These are phyloP conservation scores for Lactuca saligna DNA, from an alignment of 129 eudicot species.

Conservation along the genomic window DNA sequence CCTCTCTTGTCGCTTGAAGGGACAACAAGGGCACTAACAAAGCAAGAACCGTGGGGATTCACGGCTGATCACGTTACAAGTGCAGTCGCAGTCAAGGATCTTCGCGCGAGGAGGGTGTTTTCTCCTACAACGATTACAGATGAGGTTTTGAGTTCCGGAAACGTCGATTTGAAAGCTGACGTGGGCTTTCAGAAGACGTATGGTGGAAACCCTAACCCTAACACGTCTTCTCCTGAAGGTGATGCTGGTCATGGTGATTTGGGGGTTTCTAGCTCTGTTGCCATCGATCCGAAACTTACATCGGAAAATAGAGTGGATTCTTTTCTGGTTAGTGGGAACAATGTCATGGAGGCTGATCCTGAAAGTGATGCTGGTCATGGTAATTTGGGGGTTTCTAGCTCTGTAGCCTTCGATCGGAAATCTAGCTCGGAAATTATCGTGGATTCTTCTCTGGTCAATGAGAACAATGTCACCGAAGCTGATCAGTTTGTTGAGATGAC, in stretches of 20 bases:
- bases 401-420: background rate
- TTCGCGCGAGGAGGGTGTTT: conserved; percentile 52
- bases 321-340: background rate
- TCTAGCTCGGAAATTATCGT: conserved; percentile 5
- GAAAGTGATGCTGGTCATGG: background rate
- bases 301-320: background rate
- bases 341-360: background rate
- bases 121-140: conserved; percentile 30
- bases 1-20: background rate
- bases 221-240: background rate
- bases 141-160: conserved; percentile 17
- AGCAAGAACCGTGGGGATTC: background rate
- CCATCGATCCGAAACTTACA: background rate
- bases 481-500: conserved; percentile 24
- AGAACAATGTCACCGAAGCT: background rate
- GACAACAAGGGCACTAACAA: background rate
- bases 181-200: conserved; percentile 2
- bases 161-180: conserved; percentile 4
- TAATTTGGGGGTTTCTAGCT: conserved; percentile 14
- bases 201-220: conserved; percentile 18
- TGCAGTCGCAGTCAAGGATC: conserved; percentile 36
- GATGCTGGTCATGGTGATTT: conserved; percentile 2
- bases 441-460: background rate
- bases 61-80: background rate
- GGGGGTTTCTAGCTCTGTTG: conserved; percentile 16